Evolutionary conservation across 1,139 yeast genomes (phyloP).

Genomic region (Hemisphaericaspora xylofermentans): DNA sequence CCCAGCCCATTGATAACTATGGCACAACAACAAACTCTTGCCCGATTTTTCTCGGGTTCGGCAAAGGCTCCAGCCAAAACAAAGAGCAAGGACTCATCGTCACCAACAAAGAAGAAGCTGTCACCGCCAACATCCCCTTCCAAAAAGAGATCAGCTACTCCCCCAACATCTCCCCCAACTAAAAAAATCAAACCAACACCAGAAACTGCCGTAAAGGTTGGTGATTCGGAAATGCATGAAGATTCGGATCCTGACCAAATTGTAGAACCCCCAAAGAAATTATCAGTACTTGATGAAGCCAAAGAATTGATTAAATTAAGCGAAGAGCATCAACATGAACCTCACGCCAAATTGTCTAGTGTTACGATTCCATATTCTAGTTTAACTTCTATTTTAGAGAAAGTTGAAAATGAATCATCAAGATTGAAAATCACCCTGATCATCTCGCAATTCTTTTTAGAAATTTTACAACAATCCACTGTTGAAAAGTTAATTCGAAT

Average conservation of each 20-base stretch:
- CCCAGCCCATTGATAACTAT: background rate
- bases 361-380: constrained; percentile 57
- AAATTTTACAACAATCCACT: constrained; percentile 53
- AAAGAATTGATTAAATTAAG: constrained; percentile 23
- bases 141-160: constrained; percentile 5
- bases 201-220: background rate
- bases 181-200: constrained; percentile 5
- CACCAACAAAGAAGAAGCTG: constrained; percentile 1
- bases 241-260: constrained; percentile 11
- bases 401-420: constrained; percentile 75
- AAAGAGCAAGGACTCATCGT: background rate
- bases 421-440: constrained; percentile 76
- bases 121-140: background rate
- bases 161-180: constrained; percentile 9
- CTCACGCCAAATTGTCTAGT: constrained; percentile 13
- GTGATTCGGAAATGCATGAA: constrained; percentile 4
- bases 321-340: constrained; percentile 20
- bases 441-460: constrained; percentile 68
- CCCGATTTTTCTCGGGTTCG: constrained; percentile 32
- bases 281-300: constrained; percentile 19
- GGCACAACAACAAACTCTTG: constrained; percentile 41
- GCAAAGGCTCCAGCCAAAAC: constrained; percentile 3
- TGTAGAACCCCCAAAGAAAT: constrained; percentile 7
- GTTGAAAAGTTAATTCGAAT: constrained; percentile 65
- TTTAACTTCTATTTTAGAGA: constrained; percentile 68